A percentile compares a stretch with the other conserved stretches of the same genome.
These are phyloP conservation scores for Leishmania martiniquensis DNA, from an alignment of 208 protist genomes.

Conservation along the genomic window DNA sequence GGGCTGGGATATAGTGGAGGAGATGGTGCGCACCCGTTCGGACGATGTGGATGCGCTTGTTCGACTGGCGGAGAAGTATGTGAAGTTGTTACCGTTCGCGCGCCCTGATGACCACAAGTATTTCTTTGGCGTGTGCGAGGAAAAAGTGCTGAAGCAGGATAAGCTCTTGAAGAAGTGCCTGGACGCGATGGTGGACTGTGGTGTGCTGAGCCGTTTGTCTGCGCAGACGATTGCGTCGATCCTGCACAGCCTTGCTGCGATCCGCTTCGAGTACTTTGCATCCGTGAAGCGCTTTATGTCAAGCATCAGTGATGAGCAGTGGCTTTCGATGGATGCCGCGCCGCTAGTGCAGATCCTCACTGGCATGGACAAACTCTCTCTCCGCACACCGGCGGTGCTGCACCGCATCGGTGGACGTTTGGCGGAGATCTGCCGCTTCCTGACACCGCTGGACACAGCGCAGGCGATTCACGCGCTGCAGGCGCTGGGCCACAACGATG, in stretches of 20 bases:
- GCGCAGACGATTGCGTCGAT: conserved; percentile 70
- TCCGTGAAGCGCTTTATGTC: conserved; percentile 68
- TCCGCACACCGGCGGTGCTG: conserved; percentile 57
- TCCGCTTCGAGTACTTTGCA: conserved; percentile 79
- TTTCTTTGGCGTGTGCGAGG: conserved; percentile 85
- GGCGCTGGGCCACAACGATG: conserved; percentile 57
- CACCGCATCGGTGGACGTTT: conserved; percentile 45
- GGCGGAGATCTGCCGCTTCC: conserved; percentile 44
- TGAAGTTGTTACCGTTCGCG: conserved; percentile 49
- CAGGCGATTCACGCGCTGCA: conserved; percentile 68
- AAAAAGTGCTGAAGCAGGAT: conserved; percentile 90
- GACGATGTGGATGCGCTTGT: conserved; percentile 48
- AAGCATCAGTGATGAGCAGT: conserved; percentile 77
- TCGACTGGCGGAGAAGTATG: conserved; percentile 59
- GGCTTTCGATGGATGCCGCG: conserved; percentile 72
- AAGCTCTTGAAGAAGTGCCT: conserved; percentile 75
- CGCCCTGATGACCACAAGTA: conserved; percentile 85
- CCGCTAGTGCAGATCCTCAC: conserved; percentile 71
- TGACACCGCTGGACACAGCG: conserved; percentile 67
- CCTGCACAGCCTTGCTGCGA: conserved; percentile 67
- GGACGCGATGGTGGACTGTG: conserved; percentile 49
- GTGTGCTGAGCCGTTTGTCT: conserved; percentile 51
- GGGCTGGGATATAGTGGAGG: conserved; percentile 66
- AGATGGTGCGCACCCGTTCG: conserved; percentile 67
- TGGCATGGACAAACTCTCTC: conserved; percentile 59